Conservation (phyloP, 495 filamentous ascomycete species). For the Choiromyces venosus region DNA sequence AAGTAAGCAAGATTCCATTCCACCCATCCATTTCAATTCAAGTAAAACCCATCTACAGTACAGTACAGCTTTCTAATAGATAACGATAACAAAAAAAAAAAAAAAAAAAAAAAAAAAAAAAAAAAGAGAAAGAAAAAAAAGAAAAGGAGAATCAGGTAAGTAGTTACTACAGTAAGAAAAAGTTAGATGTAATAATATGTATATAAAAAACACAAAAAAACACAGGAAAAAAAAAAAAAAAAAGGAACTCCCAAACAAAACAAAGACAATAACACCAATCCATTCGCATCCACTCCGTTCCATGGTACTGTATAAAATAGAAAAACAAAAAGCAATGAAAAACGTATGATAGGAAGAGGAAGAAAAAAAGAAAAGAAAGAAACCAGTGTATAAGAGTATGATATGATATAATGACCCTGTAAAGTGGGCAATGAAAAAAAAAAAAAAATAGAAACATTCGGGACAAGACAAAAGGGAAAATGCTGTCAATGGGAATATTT, state of each 20-base stretch:
- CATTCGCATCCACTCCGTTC: constrained; percentile 27
- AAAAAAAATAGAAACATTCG: constrained; percentile 46
- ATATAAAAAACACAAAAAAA: constrained; percentile 13
- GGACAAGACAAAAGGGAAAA: constrained; percentile 8
- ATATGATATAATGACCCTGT: constrained; percentile 25
- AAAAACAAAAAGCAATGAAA: constrained; percentile 18
- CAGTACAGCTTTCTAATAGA: too few relatives aligned
- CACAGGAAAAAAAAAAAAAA: constrained; percentile 21
- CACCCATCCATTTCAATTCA: not conserved
- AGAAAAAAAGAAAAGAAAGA: constrained; percentile 27
- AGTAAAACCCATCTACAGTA: not conserved
- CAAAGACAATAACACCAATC: too few relatives aligned
- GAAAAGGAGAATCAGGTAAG: constrained; percentile 25
- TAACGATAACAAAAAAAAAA: constrained; percentile 29
- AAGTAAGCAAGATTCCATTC: too few relatives aligned
- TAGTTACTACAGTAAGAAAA: constrained; percentile 20
- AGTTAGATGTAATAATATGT: constrained; percentile 5
- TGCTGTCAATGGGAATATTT: not conserved
- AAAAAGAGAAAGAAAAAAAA: constrained; percentile 18
- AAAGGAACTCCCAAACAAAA: constrained; percentile 20
- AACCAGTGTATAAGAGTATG: constrained; percentile 26
- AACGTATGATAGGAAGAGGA: too few relatives aligned
- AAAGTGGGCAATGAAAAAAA: constrained; percentile 47
- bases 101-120: constrained; percentile 8
- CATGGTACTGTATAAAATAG: constrained; percentile 36